phyloP scores from a whole-genome alignment of 257 asterid genomes.

The Scutellaria baicalensis region DNA sequence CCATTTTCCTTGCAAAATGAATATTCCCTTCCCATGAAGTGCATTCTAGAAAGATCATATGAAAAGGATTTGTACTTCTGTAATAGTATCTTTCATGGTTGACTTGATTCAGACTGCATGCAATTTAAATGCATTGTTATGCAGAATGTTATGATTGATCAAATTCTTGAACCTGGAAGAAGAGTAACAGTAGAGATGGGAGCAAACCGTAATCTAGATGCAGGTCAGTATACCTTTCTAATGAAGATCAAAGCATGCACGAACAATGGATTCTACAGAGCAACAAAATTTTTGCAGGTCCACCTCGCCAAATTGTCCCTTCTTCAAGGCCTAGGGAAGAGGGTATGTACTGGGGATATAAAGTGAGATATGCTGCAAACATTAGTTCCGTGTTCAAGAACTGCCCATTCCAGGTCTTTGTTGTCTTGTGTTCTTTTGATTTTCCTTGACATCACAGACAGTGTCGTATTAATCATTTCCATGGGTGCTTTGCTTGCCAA shows the following conservation, averaged over 20 bases:
- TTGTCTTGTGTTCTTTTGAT: not conserved
- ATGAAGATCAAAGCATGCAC: not conserved
- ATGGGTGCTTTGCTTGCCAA: not conserved
- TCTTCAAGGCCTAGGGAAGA: conserved; percentile 76
- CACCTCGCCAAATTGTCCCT: conserved; percentile 58
- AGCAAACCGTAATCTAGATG: conserved; percentile 53
- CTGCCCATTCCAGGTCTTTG: conserved; percentile 68
- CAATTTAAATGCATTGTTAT: conserved; percentile 11
- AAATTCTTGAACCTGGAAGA: conserved; percentile 70
- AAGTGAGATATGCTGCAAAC: conserved; percentile 83
- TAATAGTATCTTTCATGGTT: not conserved
- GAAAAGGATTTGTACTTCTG: not conserved
- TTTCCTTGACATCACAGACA: not conserved
- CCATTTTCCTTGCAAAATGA: not conserved
- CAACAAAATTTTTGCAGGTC: conserved; percentile 46
- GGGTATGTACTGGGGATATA: conserved; percentile 94
- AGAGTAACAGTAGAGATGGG: conserved; percentile 97
- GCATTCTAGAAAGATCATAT: not conserved
- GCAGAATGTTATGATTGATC: conserved; percentile 68
- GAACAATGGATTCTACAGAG: not conserved
- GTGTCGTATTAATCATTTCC: not conserved
- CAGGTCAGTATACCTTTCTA: conserved; percentile 42
- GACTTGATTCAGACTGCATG: conserved; percentile 3
- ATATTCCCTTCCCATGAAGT: not conserved
- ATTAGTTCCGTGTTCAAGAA: conserved; percentile 68